Evolutionary conservation across 345 rosid species (phyloP).

Genomic region (Eucalyptus dawsonii): DNA sequence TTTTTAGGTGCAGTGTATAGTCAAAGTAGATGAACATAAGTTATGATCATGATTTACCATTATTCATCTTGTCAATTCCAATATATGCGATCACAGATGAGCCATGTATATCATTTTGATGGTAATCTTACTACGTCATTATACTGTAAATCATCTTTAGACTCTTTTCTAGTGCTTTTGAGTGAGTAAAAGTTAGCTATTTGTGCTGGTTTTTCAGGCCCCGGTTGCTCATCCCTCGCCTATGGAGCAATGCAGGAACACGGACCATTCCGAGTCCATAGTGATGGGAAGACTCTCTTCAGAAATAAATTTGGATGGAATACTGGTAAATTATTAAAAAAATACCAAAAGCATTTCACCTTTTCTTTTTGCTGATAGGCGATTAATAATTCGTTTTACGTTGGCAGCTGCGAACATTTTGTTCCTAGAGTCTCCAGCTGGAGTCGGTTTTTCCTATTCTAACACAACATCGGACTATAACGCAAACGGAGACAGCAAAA

Average conservation of each 20-base stretch:
- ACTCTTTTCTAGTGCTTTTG: background rate
- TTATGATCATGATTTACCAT: background rate
- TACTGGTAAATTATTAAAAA: background rate
- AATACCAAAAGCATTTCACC: background rate
- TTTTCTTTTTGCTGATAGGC: background rate
- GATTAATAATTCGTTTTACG: background rate
- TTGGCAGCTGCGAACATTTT: slow-evolving; percentile 50
- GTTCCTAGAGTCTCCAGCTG: slow-evolving; percentile 86
- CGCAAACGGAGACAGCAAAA: slow-evolving; percentile 38
- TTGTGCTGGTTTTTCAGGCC: slow-evolving; percentile 2
- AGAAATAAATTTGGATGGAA: slow-evolving; percentile 17
- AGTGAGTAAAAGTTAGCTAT: background rate
- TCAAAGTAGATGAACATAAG: background rate
- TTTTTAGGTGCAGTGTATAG: background rate
- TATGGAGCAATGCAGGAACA: slow-evolving; percentile 37
- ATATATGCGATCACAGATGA: background rate
- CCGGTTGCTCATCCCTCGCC: slow-evolving; percentile 35
- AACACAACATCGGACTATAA: slow-evolving; percentile 47
- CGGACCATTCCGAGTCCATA: slow-evolving; percentile 29
- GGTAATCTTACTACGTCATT: background rate
- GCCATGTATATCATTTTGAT: background rate
- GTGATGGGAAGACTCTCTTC: slow-evolving; percentile 25
- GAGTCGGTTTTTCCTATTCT: slow-evolving; percentile 83
- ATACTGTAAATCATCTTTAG: background rate
- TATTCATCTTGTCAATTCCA: background rate